Conservation (phyloP, 2,329 filamentous ascomycete genomes). For the Talaromyces sp. region DNA sequence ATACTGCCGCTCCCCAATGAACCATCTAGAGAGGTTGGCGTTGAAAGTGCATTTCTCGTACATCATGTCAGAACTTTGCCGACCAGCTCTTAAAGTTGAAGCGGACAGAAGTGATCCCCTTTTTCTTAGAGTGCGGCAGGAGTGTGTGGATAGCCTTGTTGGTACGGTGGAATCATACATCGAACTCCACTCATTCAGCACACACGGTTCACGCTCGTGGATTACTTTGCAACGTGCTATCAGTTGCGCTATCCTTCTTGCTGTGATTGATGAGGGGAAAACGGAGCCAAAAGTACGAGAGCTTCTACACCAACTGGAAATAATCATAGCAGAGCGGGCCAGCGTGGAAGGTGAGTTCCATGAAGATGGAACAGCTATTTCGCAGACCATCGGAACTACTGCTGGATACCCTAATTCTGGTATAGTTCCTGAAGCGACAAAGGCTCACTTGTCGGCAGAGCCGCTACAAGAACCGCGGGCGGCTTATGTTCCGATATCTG, state of each 20-base stretch:
- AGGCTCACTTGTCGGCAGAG: conserved; percentile 20
- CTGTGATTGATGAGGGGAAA: conserved; percentile 40
- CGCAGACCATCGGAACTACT: background rate
- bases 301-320: conserved; percentile 37
- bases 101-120: conserved; percentile 38
- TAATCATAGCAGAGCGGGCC: conserved; percentile 39
- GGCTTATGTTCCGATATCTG: conserved; percentile 21
- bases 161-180: conserved; percentile 56
- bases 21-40: conserved; percentile 56
- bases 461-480: conserved; percentile 20
- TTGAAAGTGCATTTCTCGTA: conserved; percentile 58
- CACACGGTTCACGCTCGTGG: conserved; percentile 41
- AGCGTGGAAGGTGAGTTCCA: conserved; percentile 28
- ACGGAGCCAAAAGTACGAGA: conserved; percentile 33
- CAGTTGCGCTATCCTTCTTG: conserved; percentile 42
- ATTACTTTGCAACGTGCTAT: conserved; percentile 43
- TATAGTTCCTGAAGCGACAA: conserved; percentile 24
- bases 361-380: conserved; percentile 12
- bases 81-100: conserved; percentile 52
- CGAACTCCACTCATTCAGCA: conserved; percentile 44
- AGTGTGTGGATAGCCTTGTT: conserved; percentile 52
- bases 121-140: conserved; percentile 39
- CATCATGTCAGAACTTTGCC: conserved; percentile 56
- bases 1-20: conserved; percentile 34
- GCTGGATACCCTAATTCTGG: conserved; percentile 13